Evolutionary conservation across 331 rosid species (phyloP), one percentile per base, ranked within the genome.

Genomic region (Rhamnella rubrinervis): DNA sequence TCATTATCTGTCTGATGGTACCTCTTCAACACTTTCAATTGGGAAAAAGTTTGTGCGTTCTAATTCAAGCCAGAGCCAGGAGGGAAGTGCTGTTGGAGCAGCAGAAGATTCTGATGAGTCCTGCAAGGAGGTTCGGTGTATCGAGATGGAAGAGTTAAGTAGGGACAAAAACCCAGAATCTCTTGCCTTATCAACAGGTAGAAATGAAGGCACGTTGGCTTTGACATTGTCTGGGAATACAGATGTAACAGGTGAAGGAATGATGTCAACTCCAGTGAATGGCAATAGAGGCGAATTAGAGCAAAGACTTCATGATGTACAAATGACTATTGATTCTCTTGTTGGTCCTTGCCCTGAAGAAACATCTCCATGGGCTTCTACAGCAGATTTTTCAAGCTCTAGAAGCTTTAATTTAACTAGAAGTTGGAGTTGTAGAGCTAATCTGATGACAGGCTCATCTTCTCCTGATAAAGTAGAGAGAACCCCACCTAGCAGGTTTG

Each of bases 91-190:
- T 6, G 70, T 62, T 63, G 82, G 70, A 66, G 73, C 68, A 37
- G 77, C 77, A n/a, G 71, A 77, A 60, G 69, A 77, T 74, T 75
- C 78, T 18, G 91, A 85, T 78, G 92, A 83, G 55, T 76, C 80
- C 78, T 91, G 97, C 88, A 95, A 85, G 81, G 99, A 95, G 81
- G 97, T 95, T 68, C 83, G 62, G 76, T 95, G 99, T 56, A 81
- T 95, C 37, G 98, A 86, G 71, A 77, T 73, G 85, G 95, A 85
- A 64, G 87, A 79, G 63, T 83, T 91, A 37, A 81, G 78, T 63
- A 67, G 81, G 67, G 85, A 69, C 73, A 74, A 66, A 38, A 72
- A 71, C 70, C 67, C 80, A 52, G 88, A 74, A 76, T 65, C 72
- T 56, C 63, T 53, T 75, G 77, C 79, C 31, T 58, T 60, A 63